Evolutionary conservation across 2,329 filamentous ascomycete genomes (phyloP), one percentile per base, ranked within the genome.

Genomic region (Colletotrichum scovillei): DNA sequence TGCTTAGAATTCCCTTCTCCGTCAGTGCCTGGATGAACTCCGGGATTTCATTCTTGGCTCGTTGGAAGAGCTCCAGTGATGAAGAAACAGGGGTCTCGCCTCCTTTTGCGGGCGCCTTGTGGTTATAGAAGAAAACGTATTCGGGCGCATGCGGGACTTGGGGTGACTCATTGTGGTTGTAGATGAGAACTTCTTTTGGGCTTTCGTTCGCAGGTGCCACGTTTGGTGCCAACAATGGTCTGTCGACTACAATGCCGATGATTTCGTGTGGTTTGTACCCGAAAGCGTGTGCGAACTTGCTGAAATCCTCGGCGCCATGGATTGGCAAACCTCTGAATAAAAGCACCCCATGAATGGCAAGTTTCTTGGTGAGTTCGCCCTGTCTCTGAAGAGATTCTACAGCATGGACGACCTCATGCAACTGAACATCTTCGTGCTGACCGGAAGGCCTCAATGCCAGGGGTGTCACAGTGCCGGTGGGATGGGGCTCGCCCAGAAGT

Each of bases 121-220:
- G 82, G 1, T 80, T 77, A 59, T 87, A 87, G 79, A 88, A 87
- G 76, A 88, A 87, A 62, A 88, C 84, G 71, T 88, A 88, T 72
- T 85, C 86, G 0, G 86, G 86, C 0, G 86, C 85, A 71, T 88
- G 86, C 1, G 86, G 86, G 0, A 87, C 86, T 73, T 87, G 86
- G 0, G 85, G 84, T 0, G 84, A 87, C 74, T 88, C 86, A 72
- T 88, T 88, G 78, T 88, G 86, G 75, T 82, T 87, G 76, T 87
- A 87, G 53, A 88, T 87, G 8, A 84, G 78, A 1, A 86, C 84
- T 62, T 86, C 82, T 74, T 86, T 86, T 1, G 86, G 84, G 2
- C 85, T 81, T 76, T 87, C 85, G 68, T 87, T 88, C 4, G 86
- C 86, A 0, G 86, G 85, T 5, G 59, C 67, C 14, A 69, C 59